Evolutionary conservation across 2,329 filamentous ascomycete genomes (phyloP).

Genomic region (Fusarium secorum): DNA sequence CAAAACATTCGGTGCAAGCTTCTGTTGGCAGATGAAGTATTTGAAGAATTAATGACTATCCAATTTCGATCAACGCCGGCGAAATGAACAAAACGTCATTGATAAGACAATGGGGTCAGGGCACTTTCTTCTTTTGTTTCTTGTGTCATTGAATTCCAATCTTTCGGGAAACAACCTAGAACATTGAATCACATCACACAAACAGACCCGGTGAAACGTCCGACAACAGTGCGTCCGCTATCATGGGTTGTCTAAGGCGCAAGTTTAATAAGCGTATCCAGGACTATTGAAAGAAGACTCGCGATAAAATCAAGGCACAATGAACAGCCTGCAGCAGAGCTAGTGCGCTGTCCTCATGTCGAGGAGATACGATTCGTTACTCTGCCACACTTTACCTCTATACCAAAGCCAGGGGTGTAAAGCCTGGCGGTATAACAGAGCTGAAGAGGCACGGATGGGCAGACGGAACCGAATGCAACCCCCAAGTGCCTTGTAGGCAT

Average conservation of each 20-base stretch:
- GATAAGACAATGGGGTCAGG: constrained; percentile 26
- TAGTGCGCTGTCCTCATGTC: constrained; percentile 19
- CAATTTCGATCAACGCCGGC: constrained; percentile 27
- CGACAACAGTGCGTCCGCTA: constrained; percentile 15
- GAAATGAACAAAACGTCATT: constrained; percentile 35
- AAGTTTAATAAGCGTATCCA: not conserved
- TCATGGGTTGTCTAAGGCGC: not conserved
- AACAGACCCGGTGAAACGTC: constrained; percentile 17
- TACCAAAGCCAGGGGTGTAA: constrained; percentile 13
- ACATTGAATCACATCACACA: constrained; percentile 13
- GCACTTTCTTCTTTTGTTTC: constrained; percentile 9
- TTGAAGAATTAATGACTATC: constrained; percentile 2
- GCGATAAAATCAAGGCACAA: constrained; percentile 17
- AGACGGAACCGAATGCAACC: constrained; percentile 15
- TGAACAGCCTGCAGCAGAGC: not conserved
- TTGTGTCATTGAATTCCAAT: constrained; percentile 8
- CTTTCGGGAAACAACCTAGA: constrained; percentile 24
- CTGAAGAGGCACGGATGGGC: constrained; percentile 33
- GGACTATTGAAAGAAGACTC: not conserved
- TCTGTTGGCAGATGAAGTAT: not conserved
- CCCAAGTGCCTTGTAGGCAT: not conserved
- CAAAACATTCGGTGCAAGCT: constrained; percentile 1
- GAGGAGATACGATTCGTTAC: constrained; percentile 14
- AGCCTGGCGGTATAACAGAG: constrained; percentile 30
- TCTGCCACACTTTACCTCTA: constrained; percentile 17